Base-by-base conservation (phyloP, 768 basidiomycete genomes). In the Gelatoporia subvermispora region DNA sequence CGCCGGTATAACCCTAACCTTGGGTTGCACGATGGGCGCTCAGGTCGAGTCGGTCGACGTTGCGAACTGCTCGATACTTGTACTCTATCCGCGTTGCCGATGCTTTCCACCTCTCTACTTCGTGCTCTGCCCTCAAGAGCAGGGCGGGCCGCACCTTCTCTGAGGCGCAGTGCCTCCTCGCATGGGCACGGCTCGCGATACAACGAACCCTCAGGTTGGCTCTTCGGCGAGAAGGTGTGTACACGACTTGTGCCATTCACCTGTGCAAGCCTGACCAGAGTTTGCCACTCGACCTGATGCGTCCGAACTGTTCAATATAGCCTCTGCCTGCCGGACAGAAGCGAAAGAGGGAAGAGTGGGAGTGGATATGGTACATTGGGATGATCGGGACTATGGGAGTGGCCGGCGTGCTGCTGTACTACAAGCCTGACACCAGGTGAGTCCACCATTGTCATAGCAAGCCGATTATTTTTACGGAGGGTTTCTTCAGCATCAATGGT, bases 401-500 rank as follows among this genome's bases (percentile, higher is more conserved):
- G 52, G 88, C 84, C 24, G 67, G 77, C 9, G 78, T 93, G 25
- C 70, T 89, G 64, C 68, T 92, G 21, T 90, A 91, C 68, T 94
- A 93, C 73, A 94, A 94, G 69, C 93, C 93, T 2, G 90, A 95
- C 63, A 93, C 89, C 16, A 92, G 87, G 93, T 93, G 55, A 51
- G 86, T 65, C 17, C 36, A 17, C 7, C 13, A 25, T 37, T 22
- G 28, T 41, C 43, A 34, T 31, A 42, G 34, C 20, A 3, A 24
- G n/a, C 22, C n/a, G 9, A 22, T 22, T 9, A 18, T 11, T 23
- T 46, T 40, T 47, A 41, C 39, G 20, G 44, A 47, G 20, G 1
- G 38, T 36, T 18, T 40, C 35, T 50, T 31, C 59, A 96, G 93
- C 64, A 88, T 96, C 69, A 87, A 92, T 69, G 81, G 85, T 1